phyloP scores from a whole-genome alignment of 2,329 filamentous ascomycete species.

The Colletotrichum spinosum region DNA sequence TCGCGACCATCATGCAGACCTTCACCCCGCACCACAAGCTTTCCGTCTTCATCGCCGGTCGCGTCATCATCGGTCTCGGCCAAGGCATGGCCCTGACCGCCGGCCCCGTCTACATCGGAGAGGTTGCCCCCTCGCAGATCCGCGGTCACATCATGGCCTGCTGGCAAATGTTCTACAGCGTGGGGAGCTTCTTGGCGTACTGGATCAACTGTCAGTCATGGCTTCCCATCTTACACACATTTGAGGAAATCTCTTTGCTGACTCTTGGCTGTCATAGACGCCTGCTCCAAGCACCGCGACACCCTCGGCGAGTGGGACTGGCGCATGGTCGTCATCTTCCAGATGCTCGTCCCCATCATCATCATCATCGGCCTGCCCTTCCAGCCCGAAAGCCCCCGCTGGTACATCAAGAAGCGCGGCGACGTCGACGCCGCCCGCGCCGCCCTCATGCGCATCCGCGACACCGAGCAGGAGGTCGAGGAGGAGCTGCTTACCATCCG shows the following conservation, averaged over 20 bases:
- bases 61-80: conserved; percentile 76
- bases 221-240: too few relatives aligned
- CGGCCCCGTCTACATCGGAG: conserved; percentile 37
- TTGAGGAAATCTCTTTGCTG: not conserved
- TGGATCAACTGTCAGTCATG: conserved; percentile 60
- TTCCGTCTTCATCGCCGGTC: conserved; percentile 75
- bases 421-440: conserved; percentile 70
- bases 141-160: conserved; percentile 75
- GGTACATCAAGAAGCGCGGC: conserved; percentile 72
- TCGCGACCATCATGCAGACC: conserved; percentile 76
- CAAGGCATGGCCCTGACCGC: conserved; percentile 69
- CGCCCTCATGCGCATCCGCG: conserved; percentile 70
- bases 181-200: conserved; percentile 64
- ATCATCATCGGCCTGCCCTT: conserved; percentile 73
- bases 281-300: conserved; percentile 65
- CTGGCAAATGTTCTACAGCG: conserved; percentile 75
- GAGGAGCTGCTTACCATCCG: conserved; percentile 73
- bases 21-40: conserved; percentile 71
- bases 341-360: conserved; percentile 73
- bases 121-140: conserved; percentile 37
- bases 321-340: conserved; percentile 79
- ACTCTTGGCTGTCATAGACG: conserved; percentile 45
- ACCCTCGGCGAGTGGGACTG: conserved; percentile 78
- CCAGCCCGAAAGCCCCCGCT: conserved; percentile 76
- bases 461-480: conserved; percentile 74